These are phyloP conservation scores for Piper longum DNA, from an alignment of 164 flowering plant genomes.

Conservation along the genomic window DNA sequence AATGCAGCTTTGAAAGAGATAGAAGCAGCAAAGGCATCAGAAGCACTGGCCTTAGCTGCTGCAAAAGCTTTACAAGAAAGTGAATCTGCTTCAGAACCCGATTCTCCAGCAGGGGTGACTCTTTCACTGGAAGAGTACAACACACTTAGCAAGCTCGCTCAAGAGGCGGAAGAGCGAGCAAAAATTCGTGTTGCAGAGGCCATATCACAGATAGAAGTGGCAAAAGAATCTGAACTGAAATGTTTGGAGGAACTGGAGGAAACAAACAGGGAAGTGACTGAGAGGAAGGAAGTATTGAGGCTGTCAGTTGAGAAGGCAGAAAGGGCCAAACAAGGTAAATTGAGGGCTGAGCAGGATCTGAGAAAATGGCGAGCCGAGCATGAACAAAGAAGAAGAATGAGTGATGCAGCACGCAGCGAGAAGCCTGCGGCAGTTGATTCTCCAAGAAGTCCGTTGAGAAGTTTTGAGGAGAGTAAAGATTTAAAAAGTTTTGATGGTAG, in stretches of 20 bases:
- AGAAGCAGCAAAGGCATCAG: conserved; percentile 84
- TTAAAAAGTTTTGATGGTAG: conserved; percentile 10
- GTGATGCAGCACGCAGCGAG: conserved; percentile 14
- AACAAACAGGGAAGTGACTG: conserved; percentile 34
- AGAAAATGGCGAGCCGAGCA: conserved; percentile 87
- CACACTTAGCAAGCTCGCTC: conserved; percentile 62
- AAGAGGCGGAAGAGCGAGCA: conserved; percentile 81
- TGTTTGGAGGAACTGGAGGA: conserved; percentile 57
- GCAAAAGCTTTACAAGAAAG: conserved; percentile 75
- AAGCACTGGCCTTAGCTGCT: conserved; percentile 68
- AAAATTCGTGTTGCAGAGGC: conserved; percentile 53
- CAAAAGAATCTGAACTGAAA: conserved; percentile 54
- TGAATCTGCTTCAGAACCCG: conserved; percentile 31
- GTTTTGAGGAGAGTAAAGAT: conserved; percentile 33
- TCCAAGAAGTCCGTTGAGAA: conserved; percentile 25
- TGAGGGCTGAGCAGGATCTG: conserved; percentile 79
- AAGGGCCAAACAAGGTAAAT: conserved; percentile 70
- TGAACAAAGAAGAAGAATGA: conserved; percentile 56
- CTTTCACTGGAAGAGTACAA: conserved; percentile 75
- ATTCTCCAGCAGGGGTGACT: conserved; percentile 37
- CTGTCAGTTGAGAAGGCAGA: conserved; percentile 59
- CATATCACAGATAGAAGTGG: conserved; percentile 51
- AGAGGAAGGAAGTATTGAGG: conserved; percentile 37
- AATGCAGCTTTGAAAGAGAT: conserved; percentile 71
- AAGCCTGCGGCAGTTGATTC: conserved; percentile 18